Percentiles rank a stretch among this genome's conserved stretches.
These are phyloP conservation scores for Pseudocercospora crystallina DNA, from an alignment of 2,329 filamentous ascomycete genomes.

Conservation along the genomic window DNA sequence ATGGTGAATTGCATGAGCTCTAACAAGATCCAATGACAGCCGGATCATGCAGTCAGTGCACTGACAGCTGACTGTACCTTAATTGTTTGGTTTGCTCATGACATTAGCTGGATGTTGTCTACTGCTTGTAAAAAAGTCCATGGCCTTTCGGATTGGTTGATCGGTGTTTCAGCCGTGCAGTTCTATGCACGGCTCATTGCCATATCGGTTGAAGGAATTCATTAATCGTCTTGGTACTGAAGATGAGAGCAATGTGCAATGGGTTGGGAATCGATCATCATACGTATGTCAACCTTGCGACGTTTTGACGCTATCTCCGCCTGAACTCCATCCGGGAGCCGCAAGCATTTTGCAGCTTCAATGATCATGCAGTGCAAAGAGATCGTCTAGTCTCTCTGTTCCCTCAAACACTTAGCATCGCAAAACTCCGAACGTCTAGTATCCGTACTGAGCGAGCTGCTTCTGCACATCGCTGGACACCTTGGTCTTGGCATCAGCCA, in stretches of 20 bases:
- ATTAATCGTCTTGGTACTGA: too few species aligned
- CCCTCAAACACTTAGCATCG: too few species aligned
- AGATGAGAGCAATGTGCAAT: background rate
- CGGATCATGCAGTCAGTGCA: too few species aligned
- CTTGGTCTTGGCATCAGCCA: constrained; percentile 89
- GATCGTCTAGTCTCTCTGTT: too few species aligned
- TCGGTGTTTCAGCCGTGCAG: background rate
- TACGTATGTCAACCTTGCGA: constrained; percentile 17
- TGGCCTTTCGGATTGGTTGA: too few species aligned
- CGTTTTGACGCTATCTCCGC: constrained; percentile 21
- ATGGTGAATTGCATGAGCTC: too few species aligned
- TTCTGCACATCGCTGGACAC: constrained; percentile 81
- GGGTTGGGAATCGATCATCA: constrained; percentile 7
- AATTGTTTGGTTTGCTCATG: too few species aligned
- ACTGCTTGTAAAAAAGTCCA: too few species aligned
- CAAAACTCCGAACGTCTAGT: constrained; percentile 58
- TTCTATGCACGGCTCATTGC: background rate
- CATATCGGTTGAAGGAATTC: too few species aligned
- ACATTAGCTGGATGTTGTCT: too few species aligned
- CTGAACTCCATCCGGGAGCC: constrained; percentile 15
- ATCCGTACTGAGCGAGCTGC: constrained; percentile 86
- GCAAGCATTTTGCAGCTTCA: constrained; percentile 13
- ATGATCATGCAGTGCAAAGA: constrained; percentile 14
- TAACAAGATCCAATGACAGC: too few species aligned
- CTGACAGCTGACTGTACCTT: too few species aligned